Evolutionary conservation across 208 protist genomes (phyloP), one percentile per base, ranked within the genome.

Genomic region (Porcisia deanei): DNA sequence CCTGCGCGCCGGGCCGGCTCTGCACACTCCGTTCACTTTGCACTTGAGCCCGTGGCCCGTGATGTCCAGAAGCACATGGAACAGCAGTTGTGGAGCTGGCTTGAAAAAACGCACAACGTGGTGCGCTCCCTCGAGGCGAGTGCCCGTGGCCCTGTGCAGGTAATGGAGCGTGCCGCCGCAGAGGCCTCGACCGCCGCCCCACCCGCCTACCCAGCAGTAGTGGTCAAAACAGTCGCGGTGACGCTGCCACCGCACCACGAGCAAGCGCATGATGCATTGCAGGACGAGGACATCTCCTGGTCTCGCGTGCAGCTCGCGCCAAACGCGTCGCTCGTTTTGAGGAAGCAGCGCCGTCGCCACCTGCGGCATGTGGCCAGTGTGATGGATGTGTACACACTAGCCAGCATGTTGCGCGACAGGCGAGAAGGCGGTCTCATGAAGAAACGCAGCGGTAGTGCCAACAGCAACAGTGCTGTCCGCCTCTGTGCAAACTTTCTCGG

Each of bases 41-140:
- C 57, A 2, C 59, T 60, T 0, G 73, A 73, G 37, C 78, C 79
- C 3, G 83, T 87, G 16, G 71, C 76, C 8, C 72, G 74, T 5
- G 69, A 84, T 39, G 57, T 79, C n/a, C 71, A 82, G 55, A 66
- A 61, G 4, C 61, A 67, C 69, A 87, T 87, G 83, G 79, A 81
- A 64, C 71, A 66, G 69, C 47, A 81, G 75, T 39, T 87, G 64
- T 80, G 78, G 83, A 70, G 22, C 37, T 87, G 83, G 83, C 47
- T 87, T n/a, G 22, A 66, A 60, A 71, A 52, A 7, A 70, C 73
- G 8, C 79, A 76, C 54, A 53, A 73, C 10, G 37, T 53, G 1
- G 20, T 78, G 34, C 45, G 39, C 34, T 7, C 59, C 5, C 66
- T 84, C 59, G 63, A 53, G 25, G 3, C 60, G 2, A 74, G 65